Evolutionary conservation across 179 eudicot species (phyloP).

Genomic region (Silene vulgaris): DNA sequence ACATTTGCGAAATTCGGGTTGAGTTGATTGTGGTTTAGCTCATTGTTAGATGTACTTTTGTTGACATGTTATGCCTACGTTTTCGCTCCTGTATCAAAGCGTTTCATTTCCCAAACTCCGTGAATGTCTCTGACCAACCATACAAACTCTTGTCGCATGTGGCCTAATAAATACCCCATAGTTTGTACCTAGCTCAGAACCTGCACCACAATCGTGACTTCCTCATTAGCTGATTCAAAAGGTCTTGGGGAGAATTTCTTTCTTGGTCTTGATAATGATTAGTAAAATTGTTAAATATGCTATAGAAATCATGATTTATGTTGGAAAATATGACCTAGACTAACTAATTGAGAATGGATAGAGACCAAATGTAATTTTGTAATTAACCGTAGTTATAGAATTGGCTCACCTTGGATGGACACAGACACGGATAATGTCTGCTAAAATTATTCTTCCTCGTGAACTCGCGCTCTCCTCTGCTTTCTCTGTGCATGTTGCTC

Average conservation of each 20-base stretch:
- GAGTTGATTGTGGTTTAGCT: too few species aligned
- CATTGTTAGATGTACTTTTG: too few species aligned
- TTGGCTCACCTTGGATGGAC: not conserved
- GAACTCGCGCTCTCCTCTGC: not conserved
- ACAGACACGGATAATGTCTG: not conserved
- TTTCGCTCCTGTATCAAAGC: not conserved
- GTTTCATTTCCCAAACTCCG: not conserved
- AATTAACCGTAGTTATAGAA: not conserved
- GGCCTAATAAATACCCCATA: not conserved
- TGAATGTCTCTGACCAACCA: not conserved
- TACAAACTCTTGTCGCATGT: not conserved
- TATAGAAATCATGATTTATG: not conserved
- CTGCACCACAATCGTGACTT: not conserved
- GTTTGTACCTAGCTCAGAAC: not conserved
- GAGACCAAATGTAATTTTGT: not conserved
- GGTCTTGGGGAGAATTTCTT: not conserved
- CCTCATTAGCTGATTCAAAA: too few species aligned
- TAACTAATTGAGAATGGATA: not conserved
- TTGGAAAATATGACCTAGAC: not conserved
- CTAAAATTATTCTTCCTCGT: not conserved
- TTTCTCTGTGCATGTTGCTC: not conserved
- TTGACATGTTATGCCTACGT: not conserved
- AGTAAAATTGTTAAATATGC: not conserved
- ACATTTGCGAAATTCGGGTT: too few species aligned
- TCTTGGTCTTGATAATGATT: not conserved